Evolutionary conservation across 495 filamentous ascomycete species (phyloP).

Genomic region (Neurospora sp.): DNA sequence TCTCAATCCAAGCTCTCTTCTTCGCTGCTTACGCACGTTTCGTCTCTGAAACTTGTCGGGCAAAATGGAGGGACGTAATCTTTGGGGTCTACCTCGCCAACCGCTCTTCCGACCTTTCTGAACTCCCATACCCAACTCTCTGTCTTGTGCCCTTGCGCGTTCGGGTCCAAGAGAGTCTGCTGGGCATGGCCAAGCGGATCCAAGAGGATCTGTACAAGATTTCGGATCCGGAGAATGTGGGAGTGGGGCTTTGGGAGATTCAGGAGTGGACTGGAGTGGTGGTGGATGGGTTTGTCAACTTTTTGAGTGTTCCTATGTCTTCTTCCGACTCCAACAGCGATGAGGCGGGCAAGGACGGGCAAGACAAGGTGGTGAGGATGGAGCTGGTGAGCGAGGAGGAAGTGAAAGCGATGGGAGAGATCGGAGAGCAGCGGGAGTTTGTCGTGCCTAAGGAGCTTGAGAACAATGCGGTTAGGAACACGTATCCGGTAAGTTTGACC

Average conservation of each 20-base stretch:
- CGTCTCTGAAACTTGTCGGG: background rate
- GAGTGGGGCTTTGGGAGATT: conserved; percentile 40
- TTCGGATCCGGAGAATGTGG: conserved; percentile 19
- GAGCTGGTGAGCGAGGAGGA: background rate
- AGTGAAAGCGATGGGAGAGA: background rate
- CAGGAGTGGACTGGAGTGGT: conserved; percentile 36
- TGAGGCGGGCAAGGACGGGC: background rate
- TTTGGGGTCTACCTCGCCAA: conserved; percentile 41
- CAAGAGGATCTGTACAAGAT: conserved; percentile 34
- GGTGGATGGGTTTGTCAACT: conserved; percentile 47
- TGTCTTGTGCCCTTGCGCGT: conserved; percentile 33
- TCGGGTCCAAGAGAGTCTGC: background rate
- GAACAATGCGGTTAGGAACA: conserved; percentile 15
- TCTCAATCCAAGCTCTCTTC: conserved; percentile 33
- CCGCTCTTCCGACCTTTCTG: conserved; percentile 10
- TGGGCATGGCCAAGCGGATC: conserved; percentile 21
- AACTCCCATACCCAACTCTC: conserved; percentile 26
- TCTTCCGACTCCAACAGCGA: background rate
- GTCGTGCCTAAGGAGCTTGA: conserved; percentile 1
- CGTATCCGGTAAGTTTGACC: conserved; percentile 25
- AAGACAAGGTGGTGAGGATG: background rate
- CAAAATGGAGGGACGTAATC: conserved; percentile 13
- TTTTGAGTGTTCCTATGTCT: conserved; percentile 30
- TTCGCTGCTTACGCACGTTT: conserved; percentile 31
- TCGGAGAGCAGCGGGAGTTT: background rate